These are phyloP conservation scores for Aspergillus sp. DNA, from an alignment of 2,329 filamentous ascomycete genomes.

Conservation along the genomic window DNA sequence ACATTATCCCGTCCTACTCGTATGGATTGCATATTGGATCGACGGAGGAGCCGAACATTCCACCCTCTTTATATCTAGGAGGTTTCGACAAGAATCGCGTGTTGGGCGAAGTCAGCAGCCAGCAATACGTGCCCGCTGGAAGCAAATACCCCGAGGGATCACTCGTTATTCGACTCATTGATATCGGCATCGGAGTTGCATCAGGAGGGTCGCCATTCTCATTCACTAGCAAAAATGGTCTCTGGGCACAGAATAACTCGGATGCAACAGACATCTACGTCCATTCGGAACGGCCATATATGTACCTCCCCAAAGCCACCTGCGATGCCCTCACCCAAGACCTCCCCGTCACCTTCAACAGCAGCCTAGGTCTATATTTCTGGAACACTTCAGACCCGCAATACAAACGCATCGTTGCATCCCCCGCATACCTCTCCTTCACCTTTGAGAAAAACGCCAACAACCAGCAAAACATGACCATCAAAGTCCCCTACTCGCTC, in stretches of 20 bases:
- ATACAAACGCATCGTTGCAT: slow-evolving; percentile 13
- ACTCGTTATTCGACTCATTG: slow-evolving; percentile 24
- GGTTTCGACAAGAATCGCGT: slow-evolving; percentile 41
- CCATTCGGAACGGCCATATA: slow-evolving; percentile 33
- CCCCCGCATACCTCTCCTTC: slow-evolving; percentile 19
- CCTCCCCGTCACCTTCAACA: slow-evolving; percentile 36
- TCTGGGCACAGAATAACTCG: slow-evolving; percentile 23
- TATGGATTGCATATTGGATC: slow-evolving; percentile 42
- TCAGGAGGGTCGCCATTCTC: slow-evolving; percentile 37
- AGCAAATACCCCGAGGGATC: slow-evolving; percentile 3
- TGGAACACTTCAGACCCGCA: slow-evolving; percentile 32
- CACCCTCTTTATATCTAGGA: slow-evolving; percentile 36
- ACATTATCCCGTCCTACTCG: slow-evolving; percentile 34
- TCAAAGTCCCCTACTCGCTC: slow-evolving; percentile 16
- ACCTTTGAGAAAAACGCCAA: slow-evolving; percentile 12
- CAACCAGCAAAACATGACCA: slow-evolving; percentile 9
- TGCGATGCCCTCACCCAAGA: slow-evolving; percentile 37
- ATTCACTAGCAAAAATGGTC: slow-evolving; percentile 18
- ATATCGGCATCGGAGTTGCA: slow-evolving; percentile 40
- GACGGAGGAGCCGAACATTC: slow-evolving; percentile 22
- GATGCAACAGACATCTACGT: slow-evolving; percentile 21
- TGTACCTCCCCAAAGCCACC: slow-evolving; percentile 36
- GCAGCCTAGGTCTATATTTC: slow-evolving; percentile 35
- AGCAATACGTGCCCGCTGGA: slow-evolving; percentile 10
- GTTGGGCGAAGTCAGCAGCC: slow-evolving; percentile 19